Evolutionary conservation across 2,329 filamentous ascomycete species (phyloP), one percentile per base, ranked within the genome.

Genomic region (Verticillium nubilum): DNA sequence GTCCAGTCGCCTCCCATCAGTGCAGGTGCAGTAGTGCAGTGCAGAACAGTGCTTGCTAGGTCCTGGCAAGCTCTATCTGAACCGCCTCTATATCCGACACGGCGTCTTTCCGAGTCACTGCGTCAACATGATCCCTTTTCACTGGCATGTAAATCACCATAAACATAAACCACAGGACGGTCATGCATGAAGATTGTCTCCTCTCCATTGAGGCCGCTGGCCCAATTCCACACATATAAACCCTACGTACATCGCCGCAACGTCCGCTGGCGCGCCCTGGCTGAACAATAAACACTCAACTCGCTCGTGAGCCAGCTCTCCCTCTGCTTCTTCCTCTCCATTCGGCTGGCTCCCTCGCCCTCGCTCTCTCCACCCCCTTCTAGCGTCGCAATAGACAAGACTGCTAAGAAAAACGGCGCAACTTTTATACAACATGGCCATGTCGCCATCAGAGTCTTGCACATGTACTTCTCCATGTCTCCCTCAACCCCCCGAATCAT

Each of bases 371-470:
- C n/a, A n/a, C n/a, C 35, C 17, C n/a, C 35, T n/a, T 7, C 4
- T 47, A 47, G 42, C 42, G 19, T 47, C 33, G n/a, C 42, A 47
- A 13, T 47, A 47, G 19, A 47, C 42, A 23, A 25, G 42, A 47
- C 42, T n/a, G 19, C 42, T 47, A 10, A 47, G 5, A 7, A 47
- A 25, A 47, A 47, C 5, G 19, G 31, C 54, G 25, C 35, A 29
- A 27, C 35, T 37, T 47, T 47, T 56, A 56, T 56, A 42, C 54
- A 56, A 56, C 29, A 56, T 56, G 31, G 25, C 54, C 27, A 28
- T 17, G 35, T 29, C 25, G 54, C 54, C 54, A 12, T 28, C 23
- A 12, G 19, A 25, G 35, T 27, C 54, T 56, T 25, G 42, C 42
- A 47, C 42, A 47, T 47, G 42, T 47, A 7, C 54, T 12, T 17